These are phyloP conservation scores for Graphilbum fragrans DNA, from an alignment of 2,329 filamentous ascomycete species.

Conservation along the genomic window DNA sequence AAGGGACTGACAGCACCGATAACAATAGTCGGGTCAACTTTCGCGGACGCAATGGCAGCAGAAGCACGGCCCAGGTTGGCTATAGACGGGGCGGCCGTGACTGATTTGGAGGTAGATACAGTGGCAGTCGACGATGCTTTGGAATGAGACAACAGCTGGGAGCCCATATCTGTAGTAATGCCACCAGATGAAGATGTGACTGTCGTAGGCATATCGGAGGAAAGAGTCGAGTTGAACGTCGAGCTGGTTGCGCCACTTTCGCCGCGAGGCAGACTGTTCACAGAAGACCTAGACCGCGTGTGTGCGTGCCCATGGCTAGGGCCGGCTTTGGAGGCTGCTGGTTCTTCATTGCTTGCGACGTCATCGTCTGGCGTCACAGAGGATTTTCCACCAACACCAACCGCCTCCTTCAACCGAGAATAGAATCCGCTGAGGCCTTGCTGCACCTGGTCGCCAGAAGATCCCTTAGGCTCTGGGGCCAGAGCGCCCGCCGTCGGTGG, in stretches of 20 bases:
- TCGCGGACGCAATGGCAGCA: constrained; percentile 18
- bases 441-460: constrained; percentile 63
- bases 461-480: constrained; percentile 53
- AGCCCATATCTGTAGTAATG: constrained; percentile 25
- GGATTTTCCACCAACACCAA: constrained; percentile 51
- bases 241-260: constrained; percentile 18
- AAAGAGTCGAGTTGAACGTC: constrained; percentile 20
- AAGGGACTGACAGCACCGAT: constrained; percentile 37
- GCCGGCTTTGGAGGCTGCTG: constrained; percentile 25
- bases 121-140: constrained; percentile 37
- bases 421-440: constrained; percentile 85
- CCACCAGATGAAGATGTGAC: constrained; percentile 24
- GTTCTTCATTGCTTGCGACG: constrained; percentile 30
- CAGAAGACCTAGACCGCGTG: constrained; percentile 18
- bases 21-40: constrained; percentile 32
- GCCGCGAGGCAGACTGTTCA: constrained; percentile 13
- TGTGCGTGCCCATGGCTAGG: constrained; percentile 16
- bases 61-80: constrained; percentile 29
- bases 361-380: constrained; percentile 15
- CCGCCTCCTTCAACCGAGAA: constrained; percentile 69
- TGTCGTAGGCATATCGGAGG: constrained; percentile 21
- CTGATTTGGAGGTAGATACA: constrained; percentile 30
- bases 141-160: constrained; percentile 26
- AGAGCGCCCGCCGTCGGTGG: constrained; percentile 44
- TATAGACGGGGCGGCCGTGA: constrained; percentile 25